Evolutionary conservation across 148 eudicot genomes (phyloP).

Genomic region (Linanthus parryae): DNA sequence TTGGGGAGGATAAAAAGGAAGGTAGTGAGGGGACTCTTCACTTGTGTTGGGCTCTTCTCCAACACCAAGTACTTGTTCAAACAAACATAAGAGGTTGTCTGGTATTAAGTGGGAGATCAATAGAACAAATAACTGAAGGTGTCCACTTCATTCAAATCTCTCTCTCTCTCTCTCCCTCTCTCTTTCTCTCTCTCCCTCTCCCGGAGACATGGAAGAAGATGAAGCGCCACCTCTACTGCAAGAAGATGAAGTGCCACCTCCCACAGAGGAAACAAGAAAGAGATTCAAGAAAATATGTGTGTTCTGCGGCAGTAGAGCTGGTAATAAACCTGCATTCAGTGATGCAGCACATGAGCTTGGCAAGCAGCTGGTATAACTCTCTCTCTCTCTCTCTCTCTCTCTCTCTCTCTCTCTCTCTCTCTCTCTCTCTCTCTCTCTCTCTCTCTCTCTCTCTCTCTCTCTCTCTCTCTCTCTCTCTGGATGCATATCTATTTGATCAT

Average conservation of each 20-base stretch:
- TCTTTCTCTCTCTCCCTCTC: constrained; percentile 4
- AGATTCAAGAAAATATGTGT: constrained; percentile 59
- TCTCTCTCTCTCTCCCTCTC: constrained; percentile 5
- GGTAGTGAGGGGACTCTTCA: constrained; percentile 10
- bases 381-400: not conserved
- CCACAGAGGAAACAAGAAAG: constrained; percentile 19
- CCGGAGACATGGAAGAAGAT: constrained; percentile 25
- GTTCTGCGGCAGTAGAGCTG: constrained; percentile 70
- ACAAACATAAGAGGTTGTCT: constrained; percentile 24
- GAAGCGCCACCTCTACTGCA: no score
- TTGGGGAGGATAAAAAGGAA: constrained; percentile 15
- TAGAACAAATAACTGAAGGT: constrained; percentile 12
- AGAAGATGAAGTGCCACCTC: constrained; percentile 17
- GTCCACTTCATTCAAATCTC: constrained; percentile 12
- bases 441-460: not conserved
- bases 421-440: not conserved
- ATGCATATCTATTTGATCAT: no score
- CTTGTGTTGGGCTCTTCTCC: constrained; percentile 35
- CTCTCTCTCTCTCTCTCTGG: not conserved
- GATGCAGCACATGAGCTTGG: constrained; percentile 78
- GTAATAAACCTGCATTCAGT: constrained; percentile 45
- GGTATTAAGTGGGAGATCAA: constrained; percentile 3
- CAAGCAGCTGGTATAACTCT: constrained; percentile 44
- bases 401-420: not conserved
- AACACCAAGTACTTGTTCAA: constrained; percentile 20